Evolutionary conservation across 192 early-diverging fungal species (phyloP), one percentile per base, ranked within the genome.

Genomic region (Backusella westeae): DNA sequence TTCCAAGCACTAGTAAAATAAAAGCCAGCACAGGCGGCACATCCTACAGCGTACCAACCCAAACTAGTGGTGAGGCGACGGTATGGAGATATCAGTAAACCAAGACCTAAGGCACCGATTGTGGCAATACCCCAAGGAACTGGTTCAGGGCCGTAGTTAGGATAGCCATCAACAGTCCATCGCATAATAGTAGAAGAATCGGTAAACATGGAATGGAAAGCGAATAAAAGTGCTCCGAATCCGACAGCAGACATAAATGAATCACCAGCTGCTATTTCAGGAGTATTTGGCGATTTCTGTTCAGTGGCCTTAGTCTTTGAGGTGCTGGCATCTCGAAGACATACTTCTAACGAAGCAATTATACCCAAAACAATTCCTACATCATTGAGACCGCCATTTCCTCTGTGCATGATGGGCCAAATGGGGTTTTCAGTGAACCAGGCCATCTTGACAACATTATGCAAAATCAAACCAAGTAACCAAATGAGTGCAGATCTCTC

Each of bases 341-440:
- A 77, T 6, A 92, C 85, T 67, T 91, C 89, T 19, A 84, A 59
- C 17, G 87, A 81, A 9, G 92, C 89, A 72, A 93, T 73, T 0
- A 91, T 71, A 41, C 89, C 93, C 56, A 95, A 75, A 17, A 78
- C 77, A 34, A 93, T 77, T 17, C 88, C 93, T 1, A 89, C 79
- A 69, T 84, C 77, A 82, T 95, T 95, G 78, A 88, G 85, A 0
- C 93, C 93, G 65, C 93, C 93, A 76, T 89, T 93, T 19, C 44
- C 79, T 52, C 78, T 83, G 69, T 95, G 87, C 92, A 95, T 93
- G 23, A 92, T 91, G n/a, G 92, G 88, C 93, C 93, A 95, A 63
- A 90, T 90, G 1, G 93, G 92, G 82, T 95, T 95, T 84, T 92
- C 90, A 12, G 92, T 90, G 75, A 87, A 90, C 89, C 92, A 93